Percentiles rank a stretch among this genome's conserved stretches.
Conservation (phyloP, 352 stramenopile species). For the Globisporangium uncinulatum region DNA sequence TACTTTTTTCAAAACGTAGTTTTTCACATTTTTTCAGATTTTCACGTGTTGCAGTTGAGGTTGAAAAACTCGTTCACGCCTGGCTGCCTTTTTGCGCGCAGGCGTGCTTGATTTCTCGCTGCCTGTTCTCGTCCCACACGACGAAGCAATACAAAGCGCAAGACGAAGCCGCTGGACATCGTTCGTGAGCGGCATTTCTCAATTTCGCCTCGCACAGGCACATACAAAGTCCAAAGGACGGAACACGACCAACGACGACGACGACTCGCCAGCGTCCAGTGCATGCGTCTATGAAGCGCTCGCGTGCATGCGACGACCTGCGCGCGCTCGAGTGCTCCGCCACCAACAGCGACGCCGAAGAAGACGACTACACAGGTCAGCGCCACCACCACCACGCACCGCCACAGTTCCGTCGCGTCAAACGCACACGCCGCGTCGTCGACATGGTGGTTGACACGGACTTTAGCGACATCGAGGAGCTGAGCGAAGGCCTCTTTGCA, state of each 20-base stretch:
- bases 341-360: not conserved
- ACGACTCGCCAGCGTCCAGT: not conserved
- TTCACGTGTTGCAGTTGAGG: not conserved
- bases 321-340: slow-evolving; percentile 39
- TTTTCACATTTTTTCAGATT: too few relatives aligned
- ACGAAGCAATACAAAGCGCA: not conserved
- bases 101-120: slow-evolving; percentile 12
- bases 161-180: slow-evolving; percentile 2
- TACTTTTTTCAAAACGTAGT: too few relatives aligned
- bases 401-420: slow-evolving; percentile 8
- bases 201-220: not conserved
- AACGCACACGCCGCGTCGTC: slow-evolving; percentile 11
- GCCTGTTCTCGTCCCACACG: slow-evolving; percentile 4
- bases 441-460: slow-evolving; percentile 10
- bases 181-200: not conserved
- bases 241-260: slow-evolving; percentile 4
- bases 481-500: slow-evolving; percentile 6
- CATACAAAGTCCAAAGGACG: not conserved
- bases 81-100: slow-evolving; percentile 10
- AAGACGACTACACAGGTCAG: not conserved
- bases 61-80: not conserved
- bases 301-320: slow-evolving; percentile 61
- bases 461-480: slow-evolving; percentile 8
- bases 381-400: not conserved
- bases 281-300: slow-evolving; percentile 50